Conservation (phyloP, 306 rosid genomes). For the Canavalia ensiformis region DNA sequence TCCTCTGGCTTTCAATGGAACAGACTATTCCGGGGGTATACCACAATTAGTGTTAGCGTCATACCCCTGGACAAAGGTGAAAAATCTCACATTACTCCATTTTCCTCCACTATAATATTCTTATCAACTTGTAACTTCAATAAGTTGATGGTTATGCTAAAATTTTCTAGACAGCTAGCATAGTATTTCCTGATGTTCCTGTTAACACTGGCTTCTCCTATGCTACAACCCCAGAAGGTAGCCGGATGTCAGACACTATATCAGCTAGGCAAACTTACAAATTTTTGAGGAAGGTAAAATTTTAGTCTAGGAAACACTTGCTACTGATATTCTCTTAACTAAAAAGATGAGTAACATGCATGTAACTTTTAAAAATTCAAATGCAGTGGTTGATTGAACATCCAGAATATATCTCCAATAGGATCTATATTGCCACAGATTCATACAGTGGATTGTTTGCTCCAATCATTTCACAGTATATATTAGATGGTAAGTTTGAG, state of each 20-base stretch:
- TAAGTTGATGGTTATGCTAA: background rate
- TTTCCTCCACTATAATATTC: background rate
- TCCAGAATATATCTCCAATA: conserved; percentile 16
- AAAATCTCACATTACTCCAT: background rate
- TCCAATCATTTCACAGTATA: conserved; percentile 4
- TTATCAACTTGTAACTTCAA: background rate
- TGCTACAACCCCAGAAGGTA: conserved; percentile 14
- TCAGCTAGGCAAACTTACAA: conserved; percentile 1
- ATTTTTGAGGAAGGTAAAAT: conserved; percentile 25
- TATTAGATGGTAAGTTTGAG: conserved; percentile 11
- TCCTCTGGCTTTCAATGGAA: conserved; percentile 32
- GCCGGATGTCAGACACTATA: background rate
- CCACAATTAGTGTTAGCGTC: background rate
- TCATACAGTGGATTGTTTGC: conserved; percentile 17
- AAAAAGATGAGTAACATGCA: background rate
- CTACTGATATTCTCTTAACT: background rate
- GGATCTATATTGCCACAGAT: conserved; percentile 24
- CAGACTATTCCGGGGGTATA: conserved; percentile 4
- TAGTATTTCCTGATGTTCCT: conserved; percentile 25
- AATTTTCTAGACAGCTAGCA: conserved; percentile 25
- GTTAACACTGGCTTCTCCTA: conserved; percentile 31
- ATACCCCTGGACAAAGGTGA: conserved; percentile 26
- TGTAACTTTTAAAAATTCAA: background rate
- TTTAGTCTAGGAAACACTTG: background rate
- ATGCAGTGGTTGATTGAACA: conserved; percentile 34